phyloP scores from a whole-genome alignment of 2,329 filamentous ascomycete species.

The Microdochium paspali region DNA sequence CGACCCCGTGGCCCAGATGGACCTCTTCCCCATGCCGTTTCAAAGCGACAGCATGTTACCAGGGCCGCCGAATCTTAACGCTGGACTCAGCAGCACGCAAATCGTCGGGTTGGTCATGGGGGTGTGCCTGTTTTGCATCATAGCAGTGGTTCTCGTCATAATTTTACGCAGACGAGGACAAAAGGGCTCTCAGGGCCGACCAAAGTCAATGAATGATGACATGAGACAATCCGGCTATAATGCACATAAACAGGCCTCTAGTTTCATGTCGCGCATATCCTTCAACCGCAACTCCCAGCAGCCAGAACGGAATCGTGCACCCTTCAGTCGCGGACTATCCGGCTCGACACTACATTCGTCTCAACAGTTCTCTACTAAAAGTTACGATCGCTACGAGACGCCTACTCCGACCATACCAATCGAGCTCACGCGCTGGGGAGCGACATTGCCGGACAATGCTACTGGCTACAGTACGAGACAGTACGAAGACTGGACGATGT shows the following conservation, averaged over 20 bases:
- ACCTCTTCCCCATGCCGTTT: slow-evolving; percentile 30
- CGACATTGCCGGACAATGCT: slow-evolving; percentile 24
- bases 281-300: not conserved
- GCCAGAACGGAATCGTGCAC: slow-evolving; percentile 1
- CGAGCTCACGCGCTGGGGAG: slow-evolving; percentile 37
- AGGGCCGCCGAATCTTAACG: slow-evolving; percentile 13
- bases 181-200: not conserved
- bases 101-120: slow-evolving; percentile 38
- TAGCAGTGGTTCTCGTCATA: slow-evolving; percentile 4
- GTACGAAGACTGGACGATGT: not conserved
- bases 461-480: slow-evolving; percentile 28
- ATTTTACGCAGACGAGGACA: not conserved
- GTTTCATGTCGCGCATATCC: not conserved
- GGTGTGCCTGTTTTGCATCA: slow-evolving; percentile 20
- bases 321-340: slow-evolving; percentile 1
- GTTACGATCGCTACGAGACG: slow-evolving; percentile 43
- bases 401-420: slow-evolving; percentile 33
- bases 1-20: slow-evolving; percentile 26
- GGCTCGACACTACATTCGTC: not conserved
- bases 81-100: slow-evolving; percentile 27
- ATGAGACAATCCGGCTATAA: not conserved
- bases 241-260: not conserved
- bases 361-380: slow-evolving; percentile 7
- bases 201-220: not conserved
- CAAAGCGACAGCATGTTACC: slow-evolving; percentile 38